Evolutionary conservation across 2,329 filamentous ascomycete genomes (phyloP).

Genomic region (Coniosporium tulheliwenetii): DNA sequence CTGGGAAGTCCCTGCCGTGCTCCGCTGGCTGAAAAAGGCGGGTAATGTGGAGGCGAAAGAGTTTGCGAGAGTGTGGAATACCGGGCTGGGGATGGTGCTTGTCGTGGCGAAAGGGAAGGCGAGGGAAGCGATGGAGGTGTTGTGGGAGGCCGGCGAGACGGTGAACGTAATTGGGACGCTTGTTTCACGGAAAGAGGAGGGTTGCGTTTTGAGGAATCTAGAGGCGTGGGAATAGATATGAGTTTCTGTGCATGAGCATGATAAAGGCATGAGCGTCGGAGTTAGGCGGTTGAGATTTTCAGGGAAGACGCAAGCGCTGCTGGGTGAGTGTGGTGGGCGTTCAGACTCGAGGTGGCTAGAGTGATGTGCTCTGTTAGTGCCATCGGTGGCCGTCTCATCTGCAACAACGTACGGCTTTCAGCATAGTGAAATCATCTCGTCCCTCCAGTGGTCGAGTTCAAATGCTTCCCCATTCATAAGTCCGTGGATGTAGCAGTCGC

Average conservation of each 20-base stretch:
- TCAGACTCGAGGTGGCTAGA: too few relatives aligned
- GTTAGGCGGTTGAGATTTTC: too few relatives aligned
- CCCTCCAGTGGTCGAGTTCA: neutral
- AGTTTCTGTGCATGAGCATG: too few relatives aligned
- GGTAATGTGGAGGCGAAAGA: slow-evolving; percentile 60
- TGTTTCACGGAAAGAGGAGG: slow-evolving; percentile 39
- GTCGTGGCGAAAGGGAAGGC: slow-evolving; percentile 56
- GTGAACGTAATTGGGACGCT: slow-evolving; percentile 65
- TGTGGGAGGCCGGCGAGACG: slow-evolving; percentile 56
- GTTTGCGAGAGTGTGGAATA: slow-evolving; percentile 91
- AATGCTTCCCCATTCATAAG: neutral
- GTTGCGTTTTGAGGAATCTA: slow-evolving; percentile 48
- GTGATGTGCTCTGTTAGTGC: too few relatives aligned
- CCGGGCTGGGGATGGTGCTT: slow-evolving; percentile 84
- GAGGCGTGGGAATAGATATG: slow-evolving; percentile 21
- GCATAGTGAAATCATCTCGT: neutral
- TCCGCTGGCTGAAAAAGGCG: slow-evolving; percentile 67
- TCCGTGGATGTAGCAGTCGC: neutral
- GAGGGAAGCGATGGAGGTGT: slow-evolving; percentile 39
- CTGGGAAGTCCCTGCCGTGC: slow-evolving; percentile 66
- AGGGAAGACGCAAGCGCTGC: too few relatives aligned
- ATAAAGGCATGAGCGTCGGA: too few relatives aligned
- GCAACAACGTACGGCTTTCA: neutral
- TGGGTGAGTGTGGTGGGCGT: too few relatives aligned
- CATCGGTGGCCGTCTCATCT: too few relatives aligned